Percentiles rank a stretch among this genome's conserved stretches.
Conservation (phyloP, 2,329 filamentous ascomycete species). For the Colletotrichum melonis region DNA sequence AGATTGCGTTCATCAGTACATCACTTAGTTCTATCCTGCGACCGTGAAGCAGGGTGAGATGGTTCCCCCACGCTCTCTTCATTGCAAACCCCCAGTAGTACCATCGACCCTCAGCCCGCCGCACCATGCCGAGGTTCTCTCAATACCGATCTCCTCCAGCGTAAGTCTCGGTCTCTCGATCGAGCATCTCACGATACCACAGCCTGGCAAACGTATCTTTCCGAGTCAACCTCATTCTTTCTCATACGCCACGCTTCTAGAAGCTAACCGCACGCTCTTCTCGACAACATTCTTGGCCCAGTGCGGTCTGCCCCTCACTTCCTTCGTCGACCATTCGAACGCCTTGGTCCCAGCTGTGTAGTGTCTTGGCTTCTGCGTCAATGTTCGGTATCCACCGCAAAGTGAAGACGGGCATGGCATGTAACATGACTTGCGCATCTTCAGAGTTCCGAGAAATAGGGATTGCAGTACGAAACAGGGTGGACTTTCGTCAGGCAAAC, state of each 20-base stretch:
- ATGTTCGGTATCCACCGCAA: constrained; percentile 87
- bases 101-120: constrained; percentile 24
- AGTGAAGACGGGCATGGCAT: constrained; percentile 60
- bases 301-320: constrained; percentile 84
- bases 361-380: constrained; percentile 74
- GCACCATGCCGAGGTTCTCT: background rate
- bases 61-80: background rate
- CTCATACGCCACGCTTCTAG: constrained; percentile 76
- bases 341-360: constrained; percentile 74
- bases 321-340: constrained; percentile 91
- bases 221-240: constrained; percentile 77
- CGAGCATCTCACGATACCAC: constrained; percentile 73
- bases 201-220: constrained; percentile 89
- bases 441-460: too few species aligned
- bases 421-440: too few species aligned
- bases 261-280: constrained; percentile 72
- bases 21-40: background rate
- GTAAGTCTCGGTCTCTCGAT: too few species aligned
- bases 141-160: constrained; percentile 45
- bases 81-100: background rate
- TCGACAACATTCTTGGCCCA: constrained; percentile 89
- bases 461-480: too few species aligned
- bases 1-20: too few species aligned
- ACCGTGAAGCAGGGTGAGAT: background rate
- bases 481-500: too few species aligned